Percentiles rank a stretch among this genome's conserved stretches.
These are phyloP conservation scores for Casuarina equisetifolia DNA, from an alignment of 306 rosid genomes.

Conservation along the genomic window DNA sequence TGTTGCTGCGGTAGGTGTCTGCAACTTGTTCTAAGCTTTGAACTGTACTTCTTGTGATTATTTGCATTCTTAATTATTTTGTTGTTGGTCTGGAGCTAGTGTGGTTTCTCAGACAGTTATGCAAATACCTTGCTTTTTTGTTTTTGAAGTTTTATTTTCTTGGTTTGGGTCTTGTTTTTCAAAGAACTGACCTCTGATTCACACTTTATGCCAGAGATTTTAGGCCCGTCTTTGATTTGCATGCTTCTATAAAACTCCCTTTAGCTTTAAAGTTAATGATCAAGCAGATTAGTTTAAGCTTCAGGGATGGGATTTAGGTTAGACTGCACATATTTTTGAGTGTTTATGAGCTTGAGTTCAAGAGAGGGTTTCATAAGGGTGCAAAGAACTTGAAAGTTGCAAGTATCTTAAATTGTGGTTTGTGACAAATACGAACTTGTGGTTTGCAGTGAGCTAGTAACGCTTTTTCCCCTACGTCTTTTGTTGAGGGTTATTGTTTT, in stretches of 20 bases:
- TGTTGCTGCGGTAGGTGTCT: conserved; percentile 72
- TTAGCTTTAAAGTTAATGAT: background rate
- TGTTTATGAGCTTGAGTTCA: background rate
- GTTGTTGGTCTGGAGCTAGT: background rate
- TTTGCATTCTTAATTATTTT: background rate
- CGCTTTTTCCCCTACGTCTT: background rate
- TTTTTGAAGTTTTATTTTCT: background rate
- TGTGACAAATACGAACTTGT: background rate
- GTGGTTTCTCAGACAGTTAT: background rate
- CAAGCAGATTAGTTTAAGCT: background rate
- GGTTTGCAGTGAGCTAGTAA: background rate
- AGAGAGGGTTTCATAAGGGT: background rate
- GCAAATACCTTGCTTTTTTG: background rate
- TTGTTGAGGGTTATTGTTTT: background rate
- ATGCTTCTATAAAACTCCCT: background rate
- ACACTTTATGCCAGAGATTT: too few species aligned
- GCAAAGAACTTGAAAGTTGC: background rate
- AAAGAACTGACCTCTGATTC: too few species aligned
- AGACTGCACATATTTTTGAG: background rate
- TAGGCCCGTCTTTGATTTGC: too few species aligned
- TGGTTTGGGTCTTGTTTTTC: background rate
- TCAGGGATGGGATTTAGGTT: background rate
- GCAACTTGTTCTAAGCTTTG: too few species aligned
- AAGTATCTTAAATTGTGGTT: too few species aligned
- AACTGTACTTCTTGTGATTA: too few species aligned